phyloP scores from a whole-genome alignment of 2,329 filamentous ascomycete genomes.

The Paradendryphiella salina region DNA sequence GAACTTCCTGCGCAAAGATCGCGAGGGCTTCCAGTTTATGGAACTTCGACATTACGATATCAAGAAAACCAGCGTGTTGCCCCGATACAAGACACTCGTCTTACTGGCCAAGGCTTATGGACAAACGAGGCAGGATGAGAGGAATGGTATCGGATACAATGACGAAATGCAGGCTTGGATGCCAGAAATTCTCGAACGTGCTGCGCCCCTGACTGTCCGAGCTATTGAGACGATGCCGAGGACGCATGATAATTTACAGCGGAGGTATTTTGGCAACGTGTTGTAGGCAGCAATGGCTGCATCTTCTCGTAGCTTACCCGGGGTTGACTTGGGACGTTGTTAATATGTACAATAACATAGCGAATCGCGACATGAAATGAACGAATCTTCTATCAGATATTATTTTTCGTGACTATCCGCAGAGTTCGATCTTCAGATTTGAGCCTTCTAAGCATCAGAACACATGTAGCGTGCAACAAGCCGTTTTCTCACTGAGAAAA shows the following conservation, averaged over 20 bases:
- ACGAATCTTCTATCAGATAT: not conserved
- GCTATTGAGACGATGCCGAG: slow-evolving; percentile 53
- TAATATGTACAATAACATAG: not conserved
- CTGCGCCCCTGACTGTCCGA: slow-evolving; percentile 47
- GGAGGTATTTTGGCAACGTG: slow-evolving; percentile 24
- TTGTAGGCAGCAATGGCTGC: not conserved
- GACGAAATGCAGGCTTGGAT: slow-evolving; percentile 23
- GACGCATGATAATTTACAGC: slow-evolving; percentile 40
- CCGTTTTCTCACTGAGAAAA: too few relatives aligned
- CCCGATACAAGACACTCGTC: slow-evolving; percentile 51
- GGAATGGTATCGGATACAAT: slow-evolving; percentile 34
- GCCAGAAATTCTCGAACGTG: slow-evolving; percentile 37
- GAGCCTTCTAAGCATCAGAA: too few relatives aligned
- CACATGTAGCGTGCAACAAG: too few relatives aligned
- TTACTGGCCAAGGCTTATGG: slow-evolving; percentile 46
- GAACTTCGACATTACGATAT: slow-evolving; percentile 35
- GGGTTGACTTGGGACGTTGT: not conserved
- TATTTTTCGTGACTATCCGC: too few relatives aligned
- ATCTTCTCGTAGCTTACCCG: too few relatives aligned
- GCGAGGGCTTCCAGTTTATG: slow-evolving; percentile 33
- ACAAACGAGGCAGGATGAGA: slow-evolving; percentile 43
- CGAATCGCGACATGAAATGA: not conserved
- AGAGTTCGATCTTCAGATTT: too few relatives aligned
- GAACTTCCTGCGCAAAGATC: slow-evolving; percentile 28
- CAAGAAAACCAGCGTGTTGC: slow-evolving; percentile 37